Percentiles rank a stretch among this genome's conserved stretches.
phyloP scores from a whole-genome alignment of 1,284 basidiomycete species.

The Moesziomyces sp. region DNA sequence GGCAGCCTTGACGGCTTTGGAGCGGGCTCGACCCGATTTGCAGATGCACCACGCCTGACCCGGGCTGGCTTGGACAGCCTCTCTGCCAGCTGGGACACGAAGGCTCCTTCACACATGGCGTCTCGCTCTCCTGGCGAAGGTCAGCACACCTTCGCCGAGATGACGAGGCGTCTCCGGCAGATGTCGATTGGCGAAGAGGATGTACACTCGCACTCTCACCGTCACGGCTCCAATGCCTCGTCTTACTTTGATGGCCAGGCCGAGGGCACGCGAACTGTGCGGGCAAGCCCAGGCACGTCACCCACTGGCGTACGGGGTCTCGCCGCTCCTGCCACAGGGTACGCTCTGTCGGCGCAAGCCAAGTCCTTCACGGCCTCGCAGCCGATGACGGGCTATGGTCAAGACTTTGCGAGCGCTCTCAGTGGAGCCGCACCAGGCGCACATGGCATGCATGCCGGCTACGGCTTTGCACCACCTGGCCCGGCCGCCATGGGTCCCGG shows the following conservation, averaged over 20 bases:
- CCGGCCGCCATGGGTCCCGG: background rate
- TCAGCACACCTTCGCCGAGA: slow-evolving; percentile 31
- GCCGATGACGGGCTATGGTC: slow-evolving; percentile 8
- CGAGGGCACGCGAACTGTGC: slow-evolving; percentile 41
- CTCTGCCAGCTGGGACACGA: slow-evolving; percentile 47
- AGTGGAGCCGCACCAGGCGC: slow-evolving; percentile 4
- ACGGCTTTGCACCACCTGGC: slow-evolving; percentile 7
- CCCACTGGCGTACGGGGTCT: slow-evolving; percentile 17
- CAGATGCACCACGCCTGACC: slow-evolving; percentile 7
- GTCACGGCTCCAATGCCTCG: slow-evolving; percentile 2
- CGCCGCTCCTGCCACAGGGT: slow-evolving; percentile 3
- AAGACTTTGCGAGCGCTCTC: slow-evolving; percentile 10
- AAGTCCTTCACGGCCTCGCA: slow-evolving; percentile 30
- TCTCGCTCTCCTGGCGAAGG: slow-evolving; percentile 27
- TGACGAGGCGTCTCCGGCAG: slow-evolving; percentile 40
- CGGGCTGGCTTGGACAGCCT: slow-evolving; percentile 34
- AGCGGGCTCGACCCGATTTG: slow-evolving; percentile 13
- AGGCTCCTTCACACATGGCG: slow-evolving; percentile 30
- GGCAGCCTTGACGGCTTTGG: slow-evolving; percentile 21
- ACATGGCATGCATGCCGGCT: background rate
- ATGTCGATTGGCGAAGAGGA: slow-evolving; percentile 41
- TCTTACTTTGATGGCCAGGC: slow-evolving; percentile 29
- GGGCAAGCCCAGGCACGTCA: slow-evolving; percentile 43
- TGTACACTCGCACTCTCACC: background rate
- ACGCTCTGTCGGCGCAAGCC: slow-evolving; percentile 34